A percentile compares a stretch with the other conserved stretches of the same genome.
Evolutionary conservation across 768 basidiomycete genomes (phyloP).

Genomic region (Saitozyma podzolica): DNA sequence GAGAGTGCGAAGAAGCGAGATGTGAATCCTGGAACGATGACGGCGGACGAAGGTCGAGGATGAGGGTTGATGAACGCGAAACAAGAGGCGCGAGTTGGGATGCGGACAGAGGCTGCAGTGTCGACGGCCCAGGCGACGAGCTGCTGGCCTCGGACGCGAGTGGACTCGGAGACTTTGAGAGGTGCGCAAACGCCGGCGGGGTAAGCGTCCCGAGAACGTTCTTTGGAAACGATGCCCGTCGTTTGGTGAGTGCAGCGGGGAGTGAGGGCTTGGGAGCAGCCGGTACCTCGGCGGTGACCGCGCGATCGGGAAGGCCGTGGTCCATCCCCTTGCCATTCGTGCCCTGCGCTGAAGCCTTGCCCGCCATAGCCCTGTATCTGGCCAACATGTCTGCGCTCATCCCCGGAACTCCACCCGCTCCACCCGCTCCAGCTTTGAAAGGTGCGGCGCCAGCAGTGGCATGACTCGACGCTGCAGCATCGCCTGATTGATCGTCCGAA

Average conservation of each 20-base stretch:
- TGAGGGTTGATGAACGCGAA: conserved; percentile 54
- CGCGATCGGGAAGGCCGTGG: not conserved
- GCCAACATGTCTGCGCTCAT: conserved; percentile 32
- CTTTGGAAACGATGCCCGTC: conserved; percentile 31
- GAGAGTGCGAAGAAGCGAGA: conserved; percentile 69
- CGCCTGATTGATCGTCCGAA: not conserved
- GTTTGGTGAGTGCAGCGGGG: conserved; percentile 21
- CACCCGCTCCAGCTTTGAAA: conserved; percentile 1
- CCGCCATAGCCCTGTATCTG: conserved; percentile 24
- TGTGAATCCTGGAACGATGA: conserved; percentile 69
- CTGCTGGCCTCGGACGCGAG: conserved; percentile 16
- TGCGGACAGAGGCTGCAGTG: conserved; percentile 21
- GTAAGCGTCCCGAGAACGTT: not conserved
- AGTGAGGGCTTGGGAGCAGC: conserved; percentile 11
- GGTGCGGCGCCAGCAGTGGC: not conserved
- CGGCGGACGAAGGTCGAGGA: conserved; percentile 87
- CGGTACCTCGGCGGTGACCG: not conserved
- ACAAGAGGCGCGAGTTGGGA: conserved; percentile 17
- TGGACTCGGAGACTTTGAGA: conserved; percentile 22
- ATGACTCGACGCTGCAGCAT: conserved; percentile 8
- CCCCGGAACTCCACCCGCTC: conserved; percentile 9
- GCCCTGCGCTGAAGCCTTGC: conserved; percentile 2
- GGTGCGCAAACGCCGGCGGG: conserved; percentile 6
- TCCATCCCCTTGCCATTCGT: not conserved
- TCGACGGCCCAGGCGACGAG: conserved; percentile 14